phyloP scores from a whole-genome alignment of 345 rosid genomes.

The Brassica carinata region DNA sequence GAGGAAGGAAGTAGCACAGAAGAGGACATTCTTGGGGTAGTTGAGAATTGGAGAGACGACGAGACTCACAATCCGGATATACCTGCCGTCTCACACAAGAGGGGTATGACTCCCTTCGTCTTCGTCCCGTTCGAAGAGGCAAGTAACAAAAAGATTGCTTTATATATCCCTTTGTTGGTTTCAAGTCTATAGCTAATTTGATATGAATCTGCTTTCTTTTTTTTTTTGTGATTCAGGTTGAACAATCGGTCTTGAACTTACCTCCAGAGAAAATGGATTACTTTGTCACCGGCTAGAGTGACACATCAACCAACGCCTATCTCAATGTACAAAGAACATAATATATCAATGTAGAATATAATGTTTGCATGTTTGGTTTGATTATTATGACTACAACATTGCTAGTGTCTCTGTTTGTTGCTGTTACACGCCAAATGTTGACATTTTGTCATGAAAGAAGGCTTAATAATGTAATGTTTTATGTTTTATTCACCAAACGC shows the following conservation, averaged over 20 bases:
- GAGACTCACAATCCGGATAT: slow-evolving; percentile 82
- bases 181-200: no score
- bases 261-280: slow-evolving; percentile 44
- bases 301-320: not conserved
- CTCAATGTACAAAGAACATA: slow-evolving; percentile 29
- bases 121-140: slow-evolving; percentile 97
- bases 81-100: slow-evolving; percentile 80
- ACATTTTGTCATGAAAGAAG: slow-evolving; percentile 17
- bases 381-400: not conserved
- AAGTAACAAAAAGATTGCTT: slow-evolving; percentile 3
- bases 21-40: slow-evolving; percentile 71
- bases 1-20: slow-evolving; percentile 58
- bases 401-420: slow-evolving; percentile 14
- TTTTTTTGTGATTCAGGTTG: slow-evolving; percentile 50
- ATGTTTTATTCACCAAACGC: slow-evolving; percentile 1
- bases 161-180: no score
- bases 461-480: slow-evolving; percentile 6
- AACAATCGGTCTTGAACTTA: slow-evolving; percentile 75
- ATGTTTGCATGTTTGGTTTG: not conserved
- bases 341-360: slow-evolving; percentile 24
- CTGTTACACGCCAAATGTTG: not conserved
- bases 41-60: slow-evolving; percentile 80
- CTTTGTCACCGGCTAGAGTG: slow-evolving; percentile 63
- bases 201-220: no score
- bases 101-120: slow-evolving; percentile 85